Evolutionary conservation across 441 rosid genomes (phyloP).

Genomic region (Flueggea neowawraea): DNA sequence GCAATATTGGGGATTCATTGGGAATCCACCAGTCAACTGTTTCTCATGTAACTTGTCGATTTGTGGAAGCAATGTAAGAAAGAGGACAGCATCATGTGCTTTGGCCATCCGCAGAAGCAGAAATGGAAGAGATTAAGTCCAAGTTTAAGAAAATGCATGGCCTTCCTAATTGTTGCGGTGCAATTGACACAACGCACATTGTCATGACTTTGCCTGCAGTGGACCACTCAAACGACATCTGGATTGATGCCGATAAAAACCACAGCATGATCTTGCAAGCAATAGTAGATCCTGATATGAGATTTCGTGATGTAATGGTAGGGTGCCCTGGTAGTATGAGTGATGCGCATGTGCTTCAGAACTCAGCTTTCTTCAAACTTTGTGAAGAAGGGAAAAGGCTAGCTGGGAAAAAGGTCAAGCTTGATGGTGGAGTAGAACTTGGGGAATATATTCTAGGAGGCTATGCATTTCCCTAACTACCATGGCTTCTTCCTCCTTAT

Average conservation of each 20-base stretch:
- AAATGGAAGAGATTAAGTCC: constrained; percentile 52
- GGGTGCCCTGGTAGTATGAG: constrained; percentile 92
- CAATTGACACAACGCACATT: constrained; percentile 71
- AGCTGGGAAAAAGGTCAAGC: constrained; percentile 40
- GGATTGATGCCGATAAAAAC: constrained; percentile 75
- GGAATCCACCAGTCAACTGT: constrained; percentile 87
- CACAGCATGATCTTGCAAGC: constrained; percentile 91
- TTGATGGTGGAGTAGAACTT: constrained; percentile 42
- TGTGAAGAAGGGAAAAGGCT: constrained; percentile 65
- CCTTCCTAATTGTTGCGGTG: constrained; percentile 86
- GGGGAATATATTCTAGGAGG: constrained; percentile 80
- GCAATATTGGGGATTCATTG: constrained; percentile 63
- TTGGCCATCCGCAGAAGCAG: constrained; percentile 67
- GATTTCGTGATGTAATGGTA: constrained; percentile 67
- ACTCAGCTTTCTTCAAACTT: constrained; percentile 66
- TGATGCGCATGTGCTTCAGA: constrained; percentile 59
- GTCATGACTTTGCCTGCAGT: constrained; percentile 73
- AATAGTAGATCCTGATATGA: constrained; percentile 78
- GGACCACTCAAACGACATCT: constrained; percentile 57
- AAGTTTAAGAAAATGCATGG: constrained; percentile 75
- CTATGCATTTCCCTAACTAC: constrained; percentile 66
- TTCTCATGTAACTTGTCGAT: constrained; percentile 91
- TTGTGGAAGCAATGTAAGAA: constrained; percentile 91
- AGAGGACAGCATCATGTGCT: constrained; percentile 65
- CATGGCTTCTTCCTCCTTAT: constrained; percentile 84